Evolutionary conservation across 768 basidiomycete genomes (phyloP).

Genomic region (Boletus subcaerulescens): DNA sequence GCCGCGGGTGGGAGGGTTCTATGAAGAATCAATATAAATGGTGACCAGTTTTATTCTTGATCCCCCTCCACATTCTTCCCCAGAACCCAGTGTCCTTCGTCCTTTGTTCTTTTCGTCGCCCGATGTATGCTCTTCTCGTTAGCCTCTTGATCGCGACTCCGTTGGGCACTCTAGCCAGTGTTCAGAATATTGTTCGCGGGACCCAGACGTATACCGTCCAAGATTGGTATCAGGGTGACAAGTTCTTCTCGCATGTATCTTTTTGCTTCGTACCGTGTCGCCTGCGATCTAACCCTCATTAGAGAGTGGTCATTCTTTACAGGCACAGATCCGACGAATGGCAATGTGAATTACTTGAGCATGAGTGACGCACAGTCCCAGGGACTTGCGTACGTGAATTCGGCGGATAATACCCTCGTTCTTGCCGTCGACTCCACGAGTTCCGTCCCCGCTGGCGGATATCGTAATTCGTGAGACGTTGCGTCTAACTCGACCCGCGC

Average conservation of each 20-base stretch:
- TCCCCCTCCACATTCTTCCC: background rate
- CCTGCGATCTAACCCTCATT: constrained; percentile 1
- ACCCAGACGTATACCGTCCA: constrained; percentile 30
- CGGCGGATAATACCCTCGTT: constrained; percentile 44
- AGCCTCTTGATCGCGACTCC: constrained; percentile 26
- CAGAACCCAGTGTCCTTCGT: background rate
- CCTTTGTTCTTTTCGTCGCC: background rate
- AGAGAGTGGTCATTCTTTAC: constrained; percentile 67
- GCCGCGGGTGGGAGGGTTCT: no score
- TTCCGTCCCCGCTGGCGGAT: constrained; percentile 43
- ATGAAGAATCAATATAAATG: constrained; percentile 4
- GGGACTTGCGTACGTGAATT: constrained; percentile 58
- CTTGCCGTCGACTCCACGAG: constrained; percentile 60
- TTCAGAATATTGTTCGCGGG: constrained; percentile 8
- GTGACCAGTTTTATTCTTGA: background rate
- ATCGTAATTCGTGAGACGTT: constrained; percentile 48
- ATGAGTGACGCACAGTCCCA: constrained; percentile 44
- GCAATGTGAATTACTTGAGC: constrained; percentile 59
- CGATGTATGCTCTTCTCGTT: constrained; percentile 25
- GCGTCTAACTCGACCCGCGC: background rate
- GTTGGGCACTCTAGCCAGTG: constrained; percentile 30
- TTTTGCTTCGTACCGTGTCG: background rate
- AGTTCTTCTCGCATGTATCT: constrained; percentile 53
- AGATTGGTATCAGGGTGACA: constrained; percentile 40
- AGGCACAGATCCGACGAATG: constrained; percentile 63